Base-by-base conservation (phyloP, 2,329 filamentous ascomycete species). In the Cladophialophora carrionii region DNA sequence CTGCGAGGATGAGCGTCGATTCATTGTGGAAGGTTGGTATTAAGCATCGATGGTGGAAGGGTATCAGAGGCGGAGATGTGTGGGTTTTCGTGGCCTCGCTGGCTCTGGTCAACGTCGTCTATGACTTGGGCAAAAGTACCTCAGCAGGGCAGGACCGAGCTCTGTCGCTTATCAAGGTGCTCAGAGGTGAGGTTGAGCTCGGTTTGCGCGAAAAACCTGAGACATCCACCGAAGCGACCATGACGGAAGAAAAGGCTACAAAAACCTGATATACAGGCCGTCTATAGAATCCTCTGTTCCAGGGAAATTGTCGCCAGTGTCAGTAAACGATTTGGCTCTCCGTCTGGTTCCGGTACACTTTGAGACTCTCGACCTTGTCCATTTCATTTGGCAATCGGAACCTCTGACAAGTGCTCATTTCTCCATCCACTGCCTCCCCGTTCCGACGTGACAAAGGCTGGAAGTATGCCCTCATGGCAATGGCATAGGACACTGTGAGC, bases 21-120 rank as follows among this genome's bases (percentile, higher is more conserved):
- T 91, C 87, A 43, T 77, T 92, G 53, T 98, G 92, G 91, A 96
- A 96, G 81, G 91, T 96, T 0, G 92, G 93, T n/a, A 86, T 90
- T 62, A 98, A 98, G 86, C 83, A 89, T 37, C 85, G 91, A 1
- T 92, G 92, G 87, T 96, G 94, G 92, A 87, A 85, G 69, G 91
- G 91, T 10, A 84, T 95, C 75, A 86, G 84, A 72, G 90, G 91
- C 43, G 92, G 92, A 0, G 94, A 98, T 77, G 86, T 97, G 4
- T 85, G 89, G 80, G 80, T 98, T 3, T 93, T 98, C 73, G 89
- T 94, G 17, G 77, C 87, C 20, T 90, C 91, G 55, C 82, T 96
- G 78, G 90, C 91, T 72, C 54, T 70, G 32, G 52, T 71, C 29
- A 72, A 72, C 56, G 67, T 69, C 20, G 65, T 71, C 4, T 69